Conservation (phyloP, 2,329 filamentous ascomycete genomes). For the Calonectria pteridis region DNA sequence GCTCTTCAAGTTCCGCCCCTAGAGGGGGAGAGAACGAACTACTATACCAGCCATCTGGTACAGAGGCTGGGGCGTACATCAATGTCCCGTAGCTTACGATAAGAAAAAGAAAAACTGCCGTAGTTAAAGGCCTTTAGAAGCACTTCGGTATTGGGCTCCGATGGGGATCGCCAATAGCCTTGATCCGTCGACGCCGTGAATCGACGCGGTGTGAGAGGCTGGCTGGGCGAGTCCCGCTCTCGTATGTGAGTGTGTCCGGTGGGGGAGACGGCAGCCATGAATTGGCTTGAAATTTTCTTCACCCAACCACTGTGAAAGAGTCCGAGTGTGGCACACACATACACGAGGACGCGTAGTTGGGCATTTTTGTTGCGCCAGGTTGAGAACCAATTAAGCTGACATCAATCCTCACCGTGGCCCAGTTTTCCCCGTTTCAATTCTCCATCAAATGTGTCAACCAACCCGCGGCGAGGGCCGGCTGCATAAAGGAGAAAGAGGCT, state of each 20-base stretch:
- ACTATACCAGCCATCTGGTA: background rate
- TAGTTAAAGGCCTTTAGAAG: background rate
- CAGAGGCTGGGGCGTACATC: background rate
- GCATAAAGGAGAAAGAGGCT: background rate
- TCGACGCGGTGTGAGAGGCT: background rate
- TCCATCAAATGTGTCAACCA: slow-evolving; percentile 3
- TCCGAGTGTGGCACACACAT: background rate
- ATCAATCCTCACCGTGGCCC: background rate
- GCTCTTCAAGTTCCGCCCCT: slow-evolving; percentile 8
- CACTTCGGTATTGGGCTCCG: background rate
- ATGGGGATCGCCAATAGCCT: background rate
- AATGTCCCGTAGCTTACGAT: background rate
- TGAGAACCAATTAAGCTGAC: background rate
- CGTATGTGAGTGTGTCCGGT: background rate
- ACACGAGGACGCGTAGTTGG: too few relatives aligned
- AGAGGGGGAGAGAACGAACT: background rate
- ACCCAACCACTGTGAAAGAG: background rate
- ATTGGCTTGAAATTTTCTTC: background rate
- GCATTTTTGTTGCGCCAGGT: background rate
- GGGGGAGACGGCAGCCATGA: background rate
- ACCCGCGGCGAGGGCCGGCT: background rate
- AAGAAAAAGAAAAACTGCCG: background rate
- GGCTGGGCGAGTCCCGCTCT: background rate
- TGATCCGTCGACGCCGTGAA: background rate
- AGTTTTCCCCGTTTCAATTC: background rate